phyloP scores from a whole-genome alignment of 169 alveolate genomes.

The Babesia gibsoni region DNA sequence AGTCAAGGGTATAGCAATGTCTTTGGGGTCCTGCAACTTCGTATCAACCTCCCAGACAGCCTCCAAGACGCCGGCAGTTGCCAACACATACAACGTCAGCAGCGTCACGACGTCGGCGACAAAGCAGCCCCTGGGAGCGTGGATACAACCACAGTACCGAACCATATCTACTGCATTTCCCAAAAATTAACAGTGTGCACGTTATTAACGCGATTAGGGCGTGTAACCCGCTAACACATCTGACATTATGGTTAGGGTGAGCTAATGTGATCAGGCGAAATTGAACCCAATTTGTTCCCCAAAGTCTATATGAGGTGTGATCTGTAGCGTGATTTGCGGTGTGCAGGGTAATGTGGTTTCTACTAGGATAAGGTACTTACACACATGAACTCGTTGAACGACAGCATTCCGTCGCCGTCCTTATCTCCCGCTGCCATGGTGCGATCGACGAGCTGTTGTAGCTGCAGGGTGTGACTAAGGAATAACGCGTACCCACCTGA shows the following conservation, averaged over 20 bases:
- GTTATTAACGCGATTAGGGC: neutral
- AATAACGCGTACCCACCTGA: slow-evolving; percentile 74
- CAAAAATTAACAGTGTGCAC: neutral
- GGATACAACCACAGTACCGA: neutral
- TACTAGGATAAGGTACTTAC: neutral
- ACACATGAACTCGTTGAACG: slow-evolving; percentile 92
- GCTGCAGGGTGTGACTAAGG: slow-evolving; percentile 59
- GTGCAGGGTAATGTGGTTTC: neutral
- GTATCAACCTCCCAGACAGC: neutral
- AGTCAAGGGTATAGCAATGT: slow-evolving; percentile 34
- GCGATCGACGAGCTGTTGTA: slow-evolving; percentile 94
- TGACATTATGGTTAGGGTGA: neutral
- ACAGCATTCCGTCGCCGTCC: slow-evolving; percentile 95
- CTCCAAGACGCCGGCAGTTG: neutral
- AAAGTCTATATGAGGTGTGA: neutral
- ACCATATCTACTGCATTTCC: neutral
- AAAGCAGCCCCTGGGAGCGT: neutral
- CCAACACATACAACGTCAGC: neutral
- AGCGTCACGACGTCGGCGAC: no score
- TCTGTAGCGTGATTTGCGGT: neutral
- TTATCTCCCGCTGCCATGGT: slow-evolving; percentile 94
- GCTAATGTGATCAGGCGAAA: no score
- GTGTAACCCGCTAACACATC: neutral
- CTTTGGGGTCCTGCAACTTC: slow-evolving; percentile 8
- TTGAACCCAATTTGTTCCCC: neutral